Conservation (phyloP, 179 eudicot species). For the Amaranthus tricolor region DNA sequence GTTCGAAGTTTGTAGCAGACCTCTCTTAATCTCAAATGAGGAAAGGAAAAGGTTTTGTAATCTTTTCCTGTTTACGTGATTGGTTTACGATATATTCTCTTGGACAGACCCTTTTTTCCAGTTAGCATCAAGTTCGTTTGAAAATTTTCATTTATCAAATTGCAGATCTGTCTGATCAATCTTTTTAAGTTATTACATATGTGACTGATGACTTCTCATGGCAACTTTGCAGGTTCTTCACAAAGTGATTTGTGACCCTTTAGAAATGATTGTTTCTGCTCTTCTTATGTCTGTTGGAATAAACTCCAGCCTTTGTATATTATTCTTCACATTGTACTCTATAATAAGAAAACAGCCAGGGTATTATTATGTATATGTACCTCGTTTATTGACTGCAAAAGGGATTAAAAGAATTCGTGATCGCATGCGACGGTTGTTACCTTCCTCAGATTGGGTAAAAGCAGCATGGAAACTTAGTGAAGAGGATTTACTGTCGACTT, state of each 20-base stretch:
- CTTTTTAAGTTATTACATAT: not conserved
- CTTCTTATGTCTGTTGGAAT: conserved; percentile 81
- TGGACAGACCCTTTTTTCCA: not conserved
- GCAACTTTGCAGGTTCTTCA: conserved; percentile 19
- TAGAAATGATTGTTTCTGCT: conserved; percentile 59
- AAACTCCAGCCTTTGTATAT: conserved; percentile 53
- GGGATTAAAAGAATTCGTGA: conserved; percentile 17
- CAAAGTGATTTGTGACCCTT: conserved; percentile 23
- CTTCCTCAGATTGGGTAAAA: conserved; percentile 67
- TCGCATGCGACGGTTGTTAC: conserved; percentile 48
- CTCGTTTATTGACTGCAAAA: conserved; percentile 46
- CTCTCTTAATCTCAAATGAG: not conserved
- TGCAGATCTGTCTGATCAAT: not conserved
- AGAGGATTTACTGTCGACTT: conserved; percentile 59
- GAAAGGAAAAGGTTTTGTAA: not conserved
- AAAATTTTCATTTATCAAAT: not conserved
- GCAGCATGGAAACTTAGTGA: conserved; percentile 68
- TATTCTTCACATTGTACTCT: conserved; percentile 64
- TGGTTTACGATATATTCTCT: not conserved
- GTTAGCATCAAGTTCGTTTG: not conserved
- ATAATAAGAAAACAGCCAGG: conserved; percentile 69
- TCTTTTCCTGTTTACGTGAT: not conserved
- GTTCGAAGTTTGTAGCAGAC: not conserved
- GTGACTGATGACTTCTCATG: conserved; percentile 1
- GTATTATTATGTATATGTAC: conserved; percentile 51